phyloP scores from a whole-genome alignment of 2,329 filamentous ascomycete genomes.

The Lasiodiplodia gonubiensis region DNA sequence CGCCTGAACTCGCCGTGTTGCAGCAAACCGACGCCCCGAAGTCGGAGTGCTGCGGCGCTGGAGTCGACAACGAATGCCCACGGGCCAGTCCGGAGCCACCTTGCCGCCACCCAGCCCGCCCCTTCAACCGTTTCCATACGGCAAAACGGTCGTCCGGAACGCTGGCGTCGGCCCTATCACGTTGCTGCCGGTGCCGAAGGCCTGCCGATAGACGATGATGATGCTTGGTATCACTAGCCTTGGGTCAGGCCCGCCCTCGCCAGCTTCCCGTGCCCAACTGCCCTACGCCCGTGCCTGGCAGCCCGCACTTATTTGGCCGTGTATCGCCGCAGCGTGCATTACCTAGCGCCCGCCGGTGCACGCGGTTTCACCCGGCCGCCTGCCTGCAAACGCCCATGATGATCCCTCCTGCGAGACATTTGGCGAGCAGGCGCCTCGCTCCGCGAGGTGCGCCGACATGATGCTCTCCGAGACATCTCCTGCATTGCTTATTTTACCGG shows the following conservation, averaged over 20 bases:
- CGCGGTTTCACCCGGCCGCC: constrained; percentile 18
- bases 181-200: constrained; percentile 11
- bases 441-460: not conserved
- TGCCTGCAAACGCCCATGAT: not conserved
- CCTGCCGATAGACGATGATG: constrained; percentile 8
- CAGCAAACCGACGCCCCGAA: constrained; percentile 12
- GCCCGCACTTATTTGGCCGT: constrained; percentile 1
- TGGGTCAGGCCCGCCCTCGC: not conserved
- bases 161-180: constrained; percentile 1
- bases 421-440: constrained; percentile 1
- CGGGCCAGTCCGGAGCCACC: constrained; percentile 1
- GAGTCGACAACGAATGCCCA: not conserved
- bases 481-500: not conserved
- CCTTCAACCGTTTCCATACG: constrained; percentile 3
- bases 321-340: constrained; percentile 9
- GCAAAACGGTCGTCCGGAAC: constrained; percentile 14
- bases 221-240: constrained; percentile 4
- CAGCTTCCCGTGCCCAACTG: constrained; percentile 11
- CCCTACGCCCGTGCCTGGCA: constrained; percentile 4
- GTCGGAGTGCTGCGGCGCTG: constrained; percentile 2
- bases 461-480: constrained; percentile 21
- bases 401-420: not conserved
- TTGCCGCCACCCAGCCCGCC: constrained; percentile 7
- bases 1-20: not conserved
- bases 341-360: constrained; percentile 11